Conservation (phyloP, 441 rosid genomes). For the Gossypium laxum region DNA sequence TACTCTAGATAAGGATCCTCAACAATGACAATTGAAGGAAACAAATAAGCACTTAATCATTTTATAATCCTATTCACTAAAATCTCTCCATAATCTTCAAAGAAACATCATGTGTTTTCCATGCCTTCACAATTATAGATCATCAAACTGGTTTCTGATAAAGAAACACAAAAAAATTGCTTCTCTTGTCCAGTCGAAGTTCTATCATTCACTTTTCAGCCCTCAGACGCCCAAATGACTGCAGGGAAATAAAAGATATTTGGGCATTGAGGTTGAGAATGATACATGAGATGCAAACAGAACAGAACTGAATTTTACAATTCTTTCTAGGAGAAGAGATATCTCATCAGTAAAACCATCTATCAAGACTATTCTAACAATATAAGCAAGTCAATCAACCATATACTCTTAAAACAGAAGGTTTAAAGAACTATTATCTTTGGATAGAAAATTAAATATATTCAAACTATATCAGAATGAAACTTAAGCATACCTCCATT, state of each 20-base stretch:
- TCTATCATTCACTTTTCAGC: neutral
- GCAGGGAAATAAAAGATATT: neutral
- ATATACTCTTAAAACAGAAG: neutral
- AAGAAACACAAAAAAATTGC: neutral
- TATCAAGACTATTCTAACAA: neutral
- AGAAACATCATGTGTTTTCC: neutral
- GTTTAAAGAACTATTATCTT: slow-evolving; percentile 1
- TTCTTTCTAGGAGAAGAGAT: neutral
- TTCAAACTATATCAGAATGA: neutral
- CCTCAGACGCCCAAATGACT: neutral
- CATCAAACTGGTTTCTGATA: neutral
- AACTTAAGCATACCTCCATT: slow-evolving; percentile 36
- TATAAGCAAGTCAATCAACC: neutral
- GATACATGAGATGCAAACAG: neutral
- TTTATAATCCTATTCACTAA: neutral
- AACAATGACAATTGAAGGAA: neutral
- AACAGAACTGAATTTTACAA: neutral
- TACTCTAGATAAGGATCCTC: neutral
- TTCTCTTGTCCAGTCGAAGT: neutral
- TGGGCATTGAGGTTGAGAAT: slow-evolving; percentile 4
- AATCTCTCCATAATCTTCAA: neutral
- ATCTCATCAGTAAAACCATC: neutral
- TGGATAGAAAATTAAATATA: neutral
- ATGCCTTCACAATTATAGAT: neutral
- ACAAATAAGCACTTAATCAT: neutral